Base-by-base conservation (phyloP, 73 alveolate genomes). In the Paramecium sexaurelia region DNA sequence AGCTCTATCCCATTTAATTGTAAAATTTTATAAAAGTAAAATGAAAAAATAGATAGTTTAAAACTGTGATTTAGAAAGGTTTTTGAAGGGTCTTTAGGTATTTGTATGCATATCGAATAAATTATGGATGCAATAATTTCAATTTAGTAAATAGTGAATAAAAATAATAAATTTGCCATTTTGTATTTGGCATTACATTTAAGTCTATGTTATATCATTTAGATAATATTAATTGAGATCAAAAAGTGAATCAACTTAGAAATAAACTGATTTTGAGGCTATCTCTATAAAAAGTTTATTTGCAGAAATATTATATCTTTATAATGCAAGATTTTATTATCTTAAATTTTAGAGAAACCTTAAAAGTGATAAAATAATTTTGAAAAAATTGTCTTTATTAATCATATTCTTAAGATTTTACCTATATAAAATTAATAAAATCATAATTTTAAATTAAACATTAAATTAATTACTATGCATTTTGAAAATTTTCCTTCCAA, bases 101-200 rank as follows among this genome's bases (percentile, higher is more conserved):
- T n/a, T n/a, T n/a, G n/a, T n/a, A n/a, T n/a, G 67, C 67, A 47
- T 47, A 4, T 47, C 24, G 67, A 15, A 47, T 47, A 47, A 5
- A 47, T 17, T 47, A 47, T 47, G 3, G 24, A 47, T 47, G 67
- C 7, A 47, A 2, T 47, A 5, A 15, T 15, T 47, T 47, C 6
- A 17, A 15, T 15, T 47, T 47, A 19, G 67, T 47, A 47, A 5
- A 4, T 4, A 15, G 19, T 15, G 9, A 2, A 47, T 47, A 47
- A 47, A 19, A 47, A 17, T 47, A 5, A 5, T 17, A 47, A 47
- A 47, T 47, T 15, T 96, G 97, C 29, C 75, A 95, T 15, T 61
- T 96, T 27, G 98, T 96, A 26, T 96, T 93, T 92, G 98, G 94
- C 45, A 94, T 96, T 15, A 82, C 96, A 40, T 93, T 92, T 83